Conservation (phyloP, 106 monocot species). For the Dendrobium chrysotoxum region DNA sequence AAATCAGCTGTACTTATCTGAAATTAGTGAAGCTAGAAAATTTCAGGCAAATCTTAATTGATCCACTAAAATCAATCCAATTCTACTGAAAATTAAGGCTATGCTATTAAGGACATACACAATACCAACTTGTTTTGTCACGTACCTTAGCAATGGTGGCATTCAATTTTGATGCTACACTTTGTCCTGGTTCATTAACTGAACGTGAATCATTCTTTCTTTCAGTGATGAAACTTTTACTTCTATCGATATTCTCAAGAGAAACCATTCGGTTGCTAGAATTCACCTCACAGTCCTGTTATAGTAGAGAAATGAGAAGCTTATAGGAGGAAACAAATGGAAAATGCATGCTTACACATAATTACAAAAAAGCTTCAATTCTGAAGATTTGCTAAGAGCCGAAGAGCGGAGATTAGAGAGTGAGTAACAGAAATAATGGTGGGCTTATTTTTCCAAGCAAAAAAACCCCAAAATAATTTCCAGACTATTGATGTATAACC, state of each 20-base stretch:
- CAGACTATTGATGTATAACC: no score
- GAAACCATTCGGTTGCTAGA: conserved; percentile 17
- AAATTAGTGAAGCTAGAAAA: neutral
- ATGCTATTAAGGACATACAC: neutral
- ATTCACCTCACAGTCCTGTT: conserved; percentile 19
- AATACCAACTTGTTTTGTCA: neutral
- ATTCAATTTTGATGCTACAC: conserved; percentile 8
- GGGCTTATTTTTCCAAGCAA: neutral
- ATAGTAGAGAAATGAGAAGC: neutral
- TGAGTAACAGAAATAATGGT: neutral
- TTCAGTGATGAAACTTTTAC: neutral
- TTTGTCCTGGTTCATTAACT: conserved; percentile 6
- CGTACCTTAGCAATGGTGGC: conserved; percentile 19
- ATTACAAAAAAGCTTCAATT: neutral
- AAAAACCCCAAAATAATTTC: no score
- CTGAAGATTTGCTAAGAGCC: neutral
- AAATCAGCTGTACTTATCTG: neutral
- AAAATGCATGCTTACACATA: neutral
- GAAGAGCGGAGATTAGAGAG: neutral
- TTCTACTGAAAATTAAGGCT: neutral
- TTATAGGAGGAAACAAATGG: neutral
- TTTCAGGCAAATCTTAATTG: neutral
- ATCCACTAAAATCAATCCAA: neutral
- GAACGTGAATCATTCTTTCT: neutral
- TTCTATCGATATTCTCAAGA: conserved; percentile 11